phyloP scores from a whole-genome alignment of 306 rosid genomes.

The Adenanthera pavonina region DNA sequence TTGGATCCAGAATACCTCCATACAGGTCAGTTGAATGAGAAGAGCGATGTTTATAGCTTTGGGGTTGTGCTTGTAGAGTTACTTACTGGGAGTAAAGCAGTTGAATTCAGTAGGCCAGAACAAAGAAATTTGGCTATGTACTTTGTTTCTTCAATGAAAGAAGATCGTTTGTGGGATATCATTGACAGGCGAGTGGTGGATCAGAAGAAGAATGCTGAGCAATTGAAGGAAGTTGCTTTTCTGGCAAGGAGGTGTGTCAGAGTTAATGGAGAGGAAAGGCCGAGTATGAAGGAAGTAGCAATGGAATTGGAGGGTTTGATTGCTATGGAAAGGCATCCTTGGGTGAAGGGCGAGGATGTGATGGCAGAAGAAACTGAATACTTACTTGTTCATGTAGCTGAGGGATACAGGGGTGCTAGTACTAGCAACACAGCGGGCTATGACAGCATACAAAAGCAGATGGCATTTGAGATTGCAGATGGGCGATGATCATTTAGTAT shows the following conservation, averaged over 20 bases:
- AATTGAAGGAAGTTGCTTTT: conserved; percentile 44
- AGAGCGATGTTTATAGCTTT: conserved; percentile 65
- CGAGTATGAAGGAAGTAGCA: conserved; percentile 63
- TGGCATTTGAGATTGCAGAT: not conserved
- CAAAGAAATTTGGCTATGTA: conserved; percentile 46
- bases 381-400: not conserved
- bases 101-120: conserved; percentile 42
- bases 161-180: conserved; percentile 43
- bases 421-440: not conserved
- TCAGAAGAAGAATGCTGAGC: conserved; percentile 35
- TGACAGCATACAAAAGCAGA: conserved; percentile 11
- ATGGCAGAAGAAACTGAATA: not conserved
- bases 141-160: conserved; percentile 47
- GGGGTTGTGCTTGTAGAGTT: conserved; percentile 60
- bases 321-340: conserved; percentile 19
- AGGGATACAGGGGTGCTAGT: not conserved
- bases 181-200: conserved; percentile 39
- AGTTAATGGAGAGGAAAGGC: conserved; percentile 59
- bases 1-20: conserved; percentile 42
- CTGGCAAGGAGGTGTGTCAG: conserved; percentile 48
- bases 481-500: conserved; percentile 5
- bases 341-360: not conserved
- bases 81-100: conserved; percentile 54
- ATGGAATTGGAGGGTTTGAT: conserved; percentile 51
- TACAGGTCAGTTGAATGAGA: conserved; percentile 56